Evolutionary conservation across 371 early-diverging fungal species (phyloP), one percentile per base, ranked within the genome.

Genomic region (Lichtheimia corymbifera): DNA sequence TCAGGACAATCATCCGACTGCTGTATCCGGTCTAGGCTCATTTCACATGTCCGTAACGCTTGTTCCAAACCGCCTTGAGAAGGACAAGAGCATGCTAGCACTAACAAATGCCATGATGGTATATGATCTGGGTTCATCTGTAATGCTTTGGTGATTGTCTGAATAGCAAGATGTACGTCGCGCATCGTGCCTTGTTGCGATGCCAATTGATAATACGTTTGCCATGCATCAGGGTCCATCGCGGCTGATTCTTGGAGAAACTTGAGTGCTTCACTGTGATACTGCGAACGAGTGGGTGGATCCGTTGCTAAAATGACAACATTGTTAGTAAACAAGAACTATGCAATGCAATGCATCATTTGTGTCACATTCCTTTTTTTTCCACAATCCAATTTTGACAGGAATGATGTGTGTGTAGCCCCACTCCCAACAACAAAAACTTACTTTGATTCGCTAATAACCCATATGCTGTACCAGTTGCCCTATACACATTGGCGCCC

Each of bases 51-150:
- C 50, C 84, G 79, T 53, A 91, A 66, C 0, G 93, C 96, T 55
- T 86, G 74, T 11, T 50, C 47, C 50, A 72, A 55, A 42, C 74
- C 74, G 6, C 66, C 63, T 50, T 74, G 79, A 5, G 49, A 55
- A 12, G 78, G 76, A n/a, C 88, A 84, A 3, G 92, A 88, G 15
- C 91, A 73, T 17, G 93, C 68, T 45, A 96, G 78, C 0, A 87
- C 90, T 15, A 97, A 70, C 22, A 97, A 76, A 68, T 97, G 93
- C 94, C 95, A 97, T 1, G 93, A 88, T 5, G 90, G 82, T 28
- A 90, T 74, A 57, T 88, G 81, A 1, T 72, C 61, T 0, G 91
- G 68, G 41, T 93, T 84, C 20, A 84, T 53, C 44, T 74, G 74
- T 40, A 95, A 65, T 1, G 92, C 85, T 41, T 84, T 73, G 51